Evolutionary conservation across 352 stramenopile species (phyloP).

Genomic region (Bremia lactucae): DNA sequence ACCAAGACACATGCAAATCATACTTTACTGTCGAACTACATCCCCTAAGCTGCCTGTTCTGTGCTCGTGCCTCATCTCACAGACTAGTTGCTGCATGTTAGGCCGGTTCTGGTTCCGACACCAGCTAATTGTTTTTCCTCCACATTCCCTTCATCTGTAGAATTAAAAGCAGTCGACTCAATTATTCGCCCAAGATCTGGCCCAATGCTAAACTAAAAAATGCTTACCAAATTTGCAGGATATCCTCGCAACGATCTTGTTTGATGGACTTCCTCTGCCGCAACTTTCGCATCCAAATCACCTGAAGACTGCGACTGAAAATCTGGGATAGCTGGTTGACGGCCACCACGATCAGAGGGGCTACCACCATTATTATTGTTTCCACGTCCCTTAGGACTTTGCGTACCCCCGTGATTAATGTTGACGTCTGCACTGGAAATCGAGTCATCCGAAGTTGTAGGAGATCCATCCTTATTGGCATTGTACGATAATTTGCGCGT

Average conservation of each 20-base stretch:
- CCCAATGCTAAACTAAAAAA: background rate
- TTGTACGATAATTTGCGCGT: slow-evolving; percentile 60
- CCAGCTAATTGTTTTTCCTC: slow-evolving; percentile 67
- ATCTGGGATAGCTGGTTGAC: slow-evolving; percentile 21
- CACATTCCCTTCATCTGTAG: slow-evolving; percentile 71
- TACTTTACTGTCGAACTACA: slow-evolving; percentile 34
- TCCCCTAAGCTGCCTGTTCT: slow-evolving; percentile 13
- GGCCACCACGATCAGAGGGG: slow-evolving; percentile 18
- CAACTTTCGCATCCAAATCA: slow-evolving; percentile 28
- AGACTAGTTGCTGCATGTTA: slow-evolving; percentile 23
- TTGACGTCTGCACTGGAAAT: slow-evolving; percentile 74
- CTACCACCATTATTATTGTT: slow-evolving; percentile 45
- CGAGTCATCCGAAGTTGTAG: slow-evolving; percentile 65
- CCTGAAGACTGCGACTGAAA: slow-evolving; percentile 34
- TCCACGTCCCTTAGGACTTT: slow-evolving; percentile 17
- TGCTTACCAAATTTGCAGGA: slow-evolving; percentile 35
- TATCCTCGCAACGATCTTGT: slow-evolving; percentile 27
- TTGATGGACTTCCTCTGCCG: slow-evolving; percentile 16
- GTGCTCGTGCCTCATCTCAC: slow-evolving; percentile 19
- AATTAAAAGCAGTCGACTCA: slow-evolving; percentile 5
- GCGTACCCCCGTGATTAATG: slow-evolving; percentile 30
- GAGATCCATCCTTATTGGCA: slow-evolving; percentile 45
- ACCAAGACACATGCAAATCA: slow-evolving; percentile 34
- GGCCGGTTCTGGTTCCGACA: background rate
- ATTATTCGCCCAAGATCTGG: background rate